These are phyloP conservation scores for Phytophthora sojae DNA, from an alignment of 352 stramenopile species.

Conservation along the genomic window DNA sequence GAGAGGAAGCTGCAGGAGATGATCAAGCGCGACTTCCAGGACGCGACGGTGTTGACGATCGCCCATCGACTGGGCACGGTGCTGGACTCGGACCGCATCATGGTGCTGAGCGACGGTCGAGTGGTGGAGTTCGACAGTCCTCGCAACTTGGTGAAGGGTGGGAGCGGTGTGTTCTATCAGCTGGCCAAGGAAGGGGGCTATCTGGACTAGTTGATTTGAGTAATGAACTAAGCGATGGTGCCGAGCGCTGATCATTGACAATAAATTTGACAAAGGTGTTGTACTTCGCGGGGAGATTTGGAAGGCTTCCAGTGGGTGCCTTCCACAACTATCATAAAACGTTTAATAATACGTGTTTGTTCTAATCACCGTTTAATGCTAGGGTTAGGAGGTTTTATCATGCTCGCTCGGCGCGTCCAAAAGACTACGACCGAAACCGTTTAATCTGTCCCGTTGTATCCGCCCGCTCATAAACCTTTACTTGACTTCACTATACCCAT, in stretches of 20 bases:
- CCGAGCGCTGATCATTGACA: no score
- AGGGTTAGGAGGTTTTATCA: background rate
- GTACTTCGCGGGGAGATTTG: no score
- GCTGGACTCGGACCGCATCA: constrained; percentile 57
- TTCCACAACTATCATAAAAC: background rate
- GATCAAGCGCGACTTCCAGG: constrained; percentile 69
- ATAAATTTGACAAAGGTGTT: no score
- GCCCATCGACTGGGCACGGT: constrained; percentile 86
- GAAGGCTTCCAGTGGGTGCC: background rate
- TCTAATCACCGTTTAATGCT: background rate
- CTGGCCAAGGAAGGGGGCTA: constrained; percentile 28
- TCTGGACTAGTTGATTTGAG: no score
- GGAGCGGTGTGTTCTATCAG: constrained; percentile 25
- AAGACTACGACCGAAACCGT: no score
- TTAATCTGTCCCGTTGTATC: no score
- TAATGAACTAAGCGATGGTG: no score
- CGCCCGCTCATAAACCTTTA: background rate
- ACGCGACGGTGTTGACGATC: constrained; percentile 93
- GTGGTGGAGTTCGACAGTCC: constrained; percentile 90
- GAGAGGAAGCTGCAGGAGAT: constrained; percentile 67
- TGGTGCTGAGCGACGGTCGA: constrained; percentile 87
- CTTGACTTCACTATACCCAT: background rate
- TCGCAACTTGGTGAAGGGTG: constrained; percentile 18
- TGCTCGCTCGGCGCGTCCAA: background rate
- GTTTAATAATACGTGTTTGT: background rate